Base-by-base conservation (phyloP, 1,284 basidiomycete genomes). In the Irpex lacteus region DNA sequence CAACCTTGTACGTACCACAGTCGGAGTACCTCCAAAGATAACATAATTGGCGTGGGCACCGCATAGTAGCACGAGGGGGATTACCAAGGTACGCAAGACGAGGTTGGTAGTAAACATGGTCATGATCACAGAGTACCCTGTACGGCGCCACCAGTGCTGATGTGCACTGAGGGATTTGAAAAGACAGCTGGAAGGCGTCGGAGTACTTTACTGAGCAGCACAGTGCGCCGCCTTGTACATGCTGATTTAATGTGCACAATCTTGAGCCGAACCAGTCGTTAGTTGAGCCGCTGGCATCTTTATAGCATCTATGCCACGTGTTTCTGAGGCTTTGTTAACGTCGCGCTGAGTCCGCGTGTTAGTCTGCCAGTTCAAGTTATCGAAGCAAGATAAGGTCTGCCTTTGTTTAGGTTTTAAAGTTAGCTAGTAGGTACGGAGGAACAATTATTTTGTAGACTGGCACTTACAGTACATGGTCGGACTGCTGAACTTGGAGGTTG, bases 21-120 rank as follows among this genome's bases (percentile, higher is more conserved):
- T 66, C 60, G 61, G 63, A 21, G 67, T 71, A 36, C 71, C 74
- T 63, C 66, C 74, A 62, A 71, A 74, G 19, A 70, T 73, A 63
- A 70, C 71, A 68, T 74, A 64, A 21, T 54, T 55, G 52, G 60
- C 49, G 19, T 34, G 37, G 0, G 34, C 32, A 18, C 32, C 18
- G 7, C 34, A 7, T n/a, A 19, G 50, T 21, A 52, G 2, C 19
- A 8, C 19, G n/a, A 52, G 18, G 50, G 18, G 18, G 18, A 52
- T 2, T 0, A 13, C 50, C 50, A 52, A 52, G 13, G 7, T 2
- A 19, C 8, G 18, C 18, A 52, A 52, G 50, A n/a, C 18, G 50
- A 52, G 4, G 21, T n/a, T 15, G 15, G 15, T 9, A 44, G 11
- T 15, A 44, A 15, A 44, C 40, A 44, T 44, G 15, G 40, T 15